phyloP scores from a whole-genome alignment of 1,139 yeast genomes.

The Suhomyces maxii region DNA sequence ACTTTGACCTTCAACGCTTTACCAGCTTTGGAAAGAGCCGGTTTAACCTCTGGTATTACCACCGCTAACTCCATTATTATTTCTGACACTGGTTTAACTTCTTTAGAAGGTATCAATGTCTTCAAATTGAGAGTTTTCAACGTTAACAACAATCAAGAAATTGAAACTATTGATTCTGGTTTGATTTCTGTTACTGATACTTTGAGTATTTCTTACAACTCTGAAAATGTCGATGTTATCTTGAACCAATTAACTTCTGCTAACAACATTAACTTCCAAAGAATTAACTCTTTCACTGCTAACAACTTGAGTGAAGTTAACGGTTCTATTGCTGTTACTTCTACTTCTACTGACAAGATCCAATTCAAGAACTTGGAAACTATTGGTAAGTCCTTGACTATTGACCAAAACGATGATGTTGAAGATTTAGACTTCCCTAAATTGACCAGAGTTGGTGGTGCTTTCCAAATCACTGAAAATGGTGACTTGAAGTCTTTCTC shows the following conservation, averaged over 20 bases:
- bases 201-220: conserved; percentile 81
- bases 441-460: conserved; percentile 80
- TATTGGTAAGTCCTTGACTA: conserved; percentile 80
- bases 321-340: conserved; percentile 76
- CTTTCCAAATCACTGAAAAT: conserved; percentile 85
- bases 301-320: conserved; percentile 68
- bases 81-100: conserved; percentile 81
- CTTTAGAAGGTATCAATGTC: conserved; percentile 81
- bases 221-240: conserved; percentile 65
- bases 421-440: conserved; percentile 67
- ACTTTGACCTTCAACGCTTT: conserved; percentile 75
- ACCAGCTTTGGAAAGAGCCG: conserved; percentile 73
- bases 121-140: conserved; percentile 69
- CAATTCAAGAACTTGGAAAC: conserved; percentile 54
- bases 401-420: conserved; percentile 72
- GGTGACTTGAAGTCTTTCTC: conserved; percentile 60
- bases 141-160: conserved; percentile 82
- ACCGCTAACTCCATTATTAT: conserved; percentile 71
- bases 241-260: conserved; percentile 79
- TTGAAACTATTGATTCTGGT: conserved; percentile 65
- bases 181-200: conserved; percentile 72
- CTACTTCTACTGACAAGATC: conserved; percentile 59
- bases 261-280: conserved; percentile 80
- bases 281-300: conserved; percentile 70
- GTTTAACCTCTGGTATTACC: conserved; percentile 74